Evolutionary conservation across 1,284 basidiomycete genomes (phyloP).

Genomic region (Puccinia coronata): DNA sequence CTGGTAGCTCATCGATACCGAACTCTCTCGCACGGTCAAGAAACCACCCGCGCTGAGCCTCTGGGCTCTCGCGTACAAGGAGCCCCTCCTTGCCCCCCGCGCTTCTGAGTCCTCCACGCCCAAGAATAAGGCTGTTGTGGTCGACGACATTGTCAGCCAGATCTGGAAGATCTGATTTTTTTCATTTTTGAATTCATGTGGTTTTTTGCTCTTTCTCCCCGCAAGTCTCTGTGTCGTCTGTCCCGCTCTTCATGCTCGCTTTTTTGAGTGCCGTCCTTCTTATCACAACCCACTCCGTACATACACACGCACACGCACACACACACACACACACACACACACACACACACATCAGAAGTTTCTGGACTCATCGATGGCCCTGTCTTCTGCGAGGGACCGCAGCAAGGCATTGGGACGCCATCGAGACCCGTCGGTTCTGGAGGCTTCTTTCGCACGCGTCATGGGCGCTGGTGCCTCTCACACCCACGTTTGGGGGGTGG

Average conservation of each 20-base stretch:
- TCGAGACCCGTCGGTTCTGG: too few relatives aligned
- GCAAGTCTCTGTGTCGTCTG: not conserved
- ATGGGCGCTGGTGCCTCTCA: too few relatives aligned
- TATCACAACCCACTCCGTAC: too few relatives aligned
- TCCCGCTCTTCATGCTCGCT: not conserved
- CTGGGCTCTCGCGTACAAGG: conserved; percentile 55
- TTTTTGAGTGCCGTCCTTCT: not conserved
- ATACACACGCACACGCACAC: too few relatives aligned
- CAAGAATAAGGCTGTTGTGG: not conserved
- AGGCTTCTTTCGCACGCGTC: too few relatives aligned
- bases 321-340: too few relatives aligned
- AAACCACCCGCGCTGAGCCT: conserved; percentile 72
- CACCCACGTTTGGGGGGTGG: too few relatives aligned
- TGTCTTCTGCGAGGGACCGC: too few relatives aligned
- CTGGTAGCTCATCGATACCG: conserved; percentile 81
- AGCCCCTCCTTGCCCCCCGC: conserved; percentile 20
- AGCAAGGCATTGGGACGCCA: too few relatives aligned
- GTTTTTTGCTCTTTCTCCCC: not conserved
- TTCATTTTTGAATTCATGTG: not conserved
- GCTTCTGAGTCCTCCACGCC: not conserved
- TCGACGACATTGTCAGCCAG: conserved; percentile 42
- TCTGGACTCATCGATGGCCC: too few relatives aligned
- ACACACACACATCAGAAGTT: too few relatives aligned
- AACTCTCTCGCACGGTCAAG: conserved; percentile 71
- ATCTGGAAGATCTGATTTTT: conserved; percentile 47